A percentile compares a stretch with the other conserved stretches of the same genome.
Conservation (phyloP, 306 rosid genomes). For the Rosa persica region DNA sequence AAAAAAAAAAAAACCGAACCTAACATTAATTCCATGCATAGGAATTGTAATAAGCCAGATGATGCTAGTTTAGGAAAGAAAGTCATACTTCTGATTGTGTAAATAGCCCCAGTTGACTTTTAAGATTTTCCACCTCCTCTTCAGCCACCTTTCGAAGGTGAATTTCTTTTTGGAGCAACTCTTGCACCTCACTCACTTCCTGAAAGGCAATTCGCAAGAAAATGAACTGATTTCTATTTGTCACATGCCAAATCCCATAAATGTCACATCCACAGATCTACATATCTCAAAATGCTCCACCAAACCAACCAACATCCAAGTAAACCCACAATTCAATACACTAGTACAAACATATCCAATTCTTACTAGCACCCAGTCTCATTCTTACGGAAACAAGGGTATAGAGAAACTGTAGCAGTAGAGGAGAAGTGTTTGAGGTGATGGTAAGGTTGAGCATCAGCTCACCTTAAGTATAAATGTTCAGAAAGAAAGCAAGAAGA, state of each 20-base stretch:
- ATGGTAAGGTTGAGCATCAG: background rate
- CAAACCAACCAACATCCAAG: background rate
- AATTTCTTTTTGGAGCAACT: slow-evolving; percentile 66
- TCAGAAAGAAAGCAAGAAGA: background rate
- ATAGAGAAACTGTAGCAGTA: background rate
- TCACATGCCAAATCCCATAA: background rate
- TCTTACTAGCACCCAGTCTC: background rate
- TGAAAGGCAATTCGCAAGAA: slow-evolving; percentile 12
- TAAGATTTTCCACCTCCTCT: slow-evolving; percentile 63
- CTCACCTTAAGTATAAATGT: background rate
- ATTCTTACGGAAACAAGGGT: background rate
- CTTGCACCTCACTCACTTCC: slow-evolving; percentile 57
- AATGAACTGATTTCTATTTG: background rate
- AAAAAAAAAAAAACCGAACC: slow-evolving; percentile 14
- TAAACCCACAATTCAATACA: background rate
- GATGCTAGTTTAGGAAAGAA: slow-evolving; percentile 18
- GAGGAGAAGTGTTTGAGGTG: background rate
- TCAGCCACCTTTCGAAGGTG: slow-evolving; percentile 64
- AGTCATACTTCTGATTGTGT: slow-evolving; percentile 49
- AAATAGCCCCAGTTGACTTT: slow-evolving; percentile 47
- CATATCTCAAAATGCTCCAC: background rate
- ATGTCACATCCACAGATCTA: background rate
- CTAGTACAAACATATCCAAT: background rate
- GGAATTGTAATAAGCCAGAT: slow-evolving; percentile 8
- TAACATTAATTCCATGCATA: slow-evolving; percentile 28